Conservation (phyloP, 2,329 filamentous ascomycete species). For the Exophiala dermatitidis region DNA sequence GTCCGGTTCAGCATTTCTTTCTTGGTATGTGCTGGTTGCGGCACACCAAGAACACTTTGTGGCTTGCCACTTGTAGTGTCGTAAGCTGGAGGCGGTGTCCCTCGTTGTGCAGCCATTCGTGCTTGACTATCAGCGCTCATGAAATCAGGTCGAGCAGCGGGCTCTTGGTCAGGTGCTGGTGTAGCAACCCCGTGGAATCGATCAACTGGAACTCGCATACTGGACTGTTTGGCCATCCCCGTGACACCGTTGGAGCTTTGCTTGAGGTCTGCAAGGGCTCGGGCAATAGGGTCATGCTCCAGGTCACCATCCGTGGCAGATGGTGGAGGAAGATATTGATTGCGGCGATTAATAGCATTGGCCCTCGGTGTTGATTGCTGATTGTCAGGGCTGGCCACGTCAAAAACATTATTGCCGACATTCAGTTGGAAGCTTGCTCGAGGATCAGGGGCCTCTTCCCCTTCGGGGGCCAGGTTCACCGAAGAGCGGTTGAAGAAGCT, state of each 20-base stretch:
- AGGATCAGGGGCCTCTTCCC: conserved; percentile 82
- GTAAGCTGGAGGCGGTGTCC: conserved; percentile 82
- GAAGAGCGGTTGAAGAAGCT: conserved; percentile 36
- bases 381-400: conserved; percentile 72
- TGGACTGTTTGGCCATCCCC: conserved; percentile 65
- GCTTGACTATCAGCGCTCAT: conserved; percentile 34
- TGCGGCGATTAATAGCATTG: conserved; percentile 32
- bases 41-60: conserved; percentile 35
- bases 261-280: conserved; percentile 87
- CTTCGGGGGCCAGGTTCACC: conserved; percentile 37
- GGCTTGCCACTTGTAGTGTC: conserved; percentile 48
- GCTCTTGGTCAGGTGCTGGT: conserved; percentile 51
- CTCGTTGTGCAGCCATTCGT: conserved; percentile 54
- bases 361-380: conserved; percentile 41
- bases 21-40: conserved; percentile 84
- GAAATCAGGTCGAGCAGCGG: conserved; percentile 28
- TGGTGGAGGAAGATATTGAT: conserved; percentile 17
- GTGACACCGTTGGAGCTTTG: conserved; percentile 15
- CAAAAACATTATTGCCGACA: conserved; percentile 91
- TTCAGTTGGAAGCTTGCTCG: conserved; percentile 89
- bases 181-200: conserved; percentile 89
- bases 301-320: conserved; percentile 48
- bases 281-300: conserved; percentile 70
- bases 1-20: conserved; percentile 94
- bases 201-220: conserved; percentile 84